Conservation (phyloP, 1,284 basidiomycete genomes). For the Termitomyces sp. region DNA sequence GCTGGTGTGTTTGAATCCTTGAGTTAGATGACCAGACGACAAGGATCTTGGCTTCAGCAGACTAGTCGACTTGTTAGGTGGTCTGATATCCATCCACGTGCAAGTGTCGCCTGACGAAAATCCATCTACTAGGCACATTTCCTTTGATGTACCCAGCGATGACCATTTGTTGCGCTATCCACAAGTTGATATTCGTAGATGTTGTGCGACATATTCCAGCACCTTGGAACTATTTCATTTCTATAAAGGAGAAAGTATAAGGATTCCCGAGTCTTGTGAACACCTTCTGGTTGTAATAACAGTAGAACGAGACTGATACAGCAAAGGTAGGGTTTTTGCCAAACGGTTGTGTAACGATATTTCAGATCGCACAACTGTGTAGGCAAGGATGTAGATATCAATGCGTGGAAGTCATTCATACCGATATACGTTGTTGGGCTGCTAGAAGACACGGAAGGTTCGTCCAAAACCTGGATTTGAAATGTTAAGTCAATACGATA, state of each 20-base stretch:
- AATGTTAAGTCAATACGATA: not conserved
- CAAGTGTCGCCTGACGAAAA: not conserved
- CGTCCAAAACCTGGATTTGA: not conserved
- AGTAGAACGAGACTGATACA: not conserved
- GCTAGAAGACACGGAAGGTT: not conserved
- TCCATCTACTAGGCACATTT: not conserved
- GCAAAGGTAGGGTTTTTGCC: not conserved
- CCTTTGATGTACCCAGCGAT: not conserved
- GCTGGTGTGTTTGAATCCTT: no score
- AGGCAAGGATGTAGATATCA: not conserved
- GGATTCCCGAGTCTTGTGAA: not conserved
- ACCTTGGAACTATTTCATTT: not conserved
- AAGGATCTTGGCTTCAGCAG: not conserved
- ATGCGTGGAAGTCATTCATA: not conserved
- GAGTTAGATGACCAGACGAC: not conserved
- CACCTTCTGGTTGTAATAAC: not conserved
- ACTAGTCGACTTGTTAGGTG: not conserved
- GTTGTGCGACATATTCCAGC: not conserved
- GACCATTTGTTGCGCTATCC: not conserved
- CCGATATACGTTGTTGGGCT: not conserved
- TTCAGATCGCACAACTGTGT: not conserved
- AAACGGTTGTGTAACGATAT: not conserved
- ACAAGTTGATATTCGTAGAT: not conserved
- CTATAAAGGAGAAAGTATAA: not conserved
- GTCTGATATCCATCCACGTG: not conserved